Percentiles rank a stretch among this genome's conserved stretches.
Evolutionary conservation across 2,329 filamentous ascomycete species (phyloP).

Genomic region (Zymoseptoria passerinii): DNA sequence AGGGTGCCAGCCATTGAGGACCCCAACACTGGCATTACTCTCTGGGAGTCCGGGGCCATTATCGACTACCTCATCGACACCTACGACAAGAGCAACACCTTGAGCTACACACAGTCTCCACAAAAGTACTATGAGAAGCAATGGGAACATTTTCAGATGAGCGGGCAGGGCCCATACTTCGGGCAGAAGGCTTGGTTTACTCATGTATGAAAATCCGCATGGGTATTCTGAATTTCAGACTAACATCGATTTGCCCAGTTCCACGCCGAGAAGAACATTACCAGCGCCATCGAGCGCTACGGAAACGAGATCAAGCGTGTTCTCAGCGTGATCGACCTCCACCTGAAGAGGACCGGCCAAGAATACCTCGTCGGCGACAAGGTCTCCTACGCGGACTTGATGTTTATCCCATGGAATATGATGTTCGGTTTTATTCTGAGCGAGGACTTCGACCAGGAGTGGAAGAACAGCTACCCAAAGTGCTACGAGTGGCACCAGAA

Average conservation of each 20-base stretch:
- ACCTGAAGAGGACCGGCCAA: slow-evolving; percentile 27
- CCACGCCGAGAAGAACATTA: slow-evolving; percentile 29
- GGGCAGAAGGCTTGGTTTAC: slow-evolving; percentile 41
- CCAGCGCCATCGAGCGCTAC: slow-evolving; percentile 39
- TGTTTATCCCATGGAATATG: slow-evolving; percentile 33
- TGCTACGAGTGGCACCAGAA: slow-evolving; percentile 24
- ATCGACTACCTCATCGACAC: slow-evolving; percentile 24
- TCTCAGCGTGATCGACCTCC: slow-evolving; percentile 36
- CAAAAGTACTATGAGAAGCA: slow-evolving; percentile 22
- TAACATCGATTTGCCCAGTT: slow-evolving; percentile 1
- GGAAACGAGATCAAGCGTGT: slow-evolving; percentile 38
- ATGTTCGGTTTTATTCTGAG: slow-evolving; percentile 13
- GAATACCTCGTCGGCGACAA: slow-evolving; percentile 39
- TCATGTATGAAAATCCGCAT: too few relatives aligned
- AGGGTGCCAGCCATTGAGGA: slow-evolving; percentile 37
- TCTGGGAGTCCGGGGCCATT: slow-evolving; percentile 31
- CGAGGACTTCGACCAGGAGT: slow-evolving; percentile 17
- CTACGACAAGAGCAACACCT: slow-evolving; percentile 26
- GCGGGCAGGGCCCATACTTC: slow-evolving; percentile 30
- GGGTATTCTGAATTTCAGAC: too few relatives aligned
- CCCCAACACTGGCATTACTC: slow-evolving; percentile 36
- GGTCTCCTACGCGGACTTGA: slow-evolving; percentile 34
- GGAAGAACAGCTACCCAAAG: slow-evolving; percentile 21
- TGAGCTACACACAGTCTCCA: slow-evolving; percentile 19
- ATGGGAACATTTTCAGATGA: slow-evolving; percentile 28